phyloP scores from a whole-genome alignment of 1,284 basidiomycete genomes.

The Athelia psychrophila region DNA sequence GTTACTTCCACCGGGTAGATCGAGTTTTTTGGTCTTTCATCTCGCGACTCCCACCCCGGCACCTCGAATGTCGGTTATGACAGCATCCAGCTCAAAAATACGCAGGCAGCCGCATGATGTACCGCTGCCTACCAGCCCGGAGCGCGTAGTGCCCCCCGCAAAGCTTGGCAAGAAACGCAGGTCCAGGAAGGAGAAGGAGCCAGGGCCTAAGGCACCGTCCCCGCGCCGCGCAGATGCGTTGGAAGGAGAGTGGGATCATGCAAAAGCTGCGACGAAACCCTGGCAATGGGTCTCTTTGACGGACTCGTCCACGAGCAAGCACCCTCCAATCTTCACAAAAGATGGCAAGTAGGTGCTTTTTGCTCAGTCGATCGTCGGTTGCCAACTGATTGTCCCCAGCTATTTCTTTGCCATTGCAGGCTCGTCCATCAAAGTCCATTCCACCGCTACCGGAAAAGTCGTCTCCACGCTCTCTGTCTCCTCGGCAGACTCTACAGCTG shows the following conservation, averaged over 20 bases:
- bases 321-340: constrained; percentile 77
- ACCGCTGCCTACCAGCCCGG: constrained; percentile 23
- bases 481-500: constrained; percentile 37
- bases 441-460: constrained; percentile 69
- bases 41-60: too few species aligned
- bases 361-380: constrained; percentile 9
- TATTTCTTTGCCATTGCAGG: constrained; percentile 87
- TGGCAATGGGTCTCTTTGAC: constrained; percentile 77
- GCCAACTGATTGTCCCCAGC: constrained; percentile 38
- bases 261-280: constrained; percentile 26
- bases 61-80: constrained; percentile 3
- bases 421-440: constrained; percentile 79
- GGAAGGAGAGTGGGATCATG: constrained; percentile 9
- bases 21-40: too few species aligned
- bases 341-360: constrained; percentile 72
- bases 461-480: constrained; percentile 71
- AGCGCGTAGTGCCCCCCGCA: constrained; percentile 28
- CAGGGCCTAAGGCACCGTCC: neutral
- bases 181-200: constrained; percentile 4
- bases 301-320: constrained; percentile 63
- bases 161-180: constrained; percentile 17
- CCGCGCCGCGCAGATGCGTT: constrained; percentile 5
- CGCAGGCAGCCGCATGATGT: constrained; percentile 29
- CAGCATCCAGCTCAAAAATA: constrained; percentile 12
- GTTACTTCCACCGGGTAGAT: too few species aligned